These are phyloP conservation scores for Pseudozyma sp. DNA, from an alignment of 1,284 basidiomycete species.

Conservation along the genomic window DNA sequence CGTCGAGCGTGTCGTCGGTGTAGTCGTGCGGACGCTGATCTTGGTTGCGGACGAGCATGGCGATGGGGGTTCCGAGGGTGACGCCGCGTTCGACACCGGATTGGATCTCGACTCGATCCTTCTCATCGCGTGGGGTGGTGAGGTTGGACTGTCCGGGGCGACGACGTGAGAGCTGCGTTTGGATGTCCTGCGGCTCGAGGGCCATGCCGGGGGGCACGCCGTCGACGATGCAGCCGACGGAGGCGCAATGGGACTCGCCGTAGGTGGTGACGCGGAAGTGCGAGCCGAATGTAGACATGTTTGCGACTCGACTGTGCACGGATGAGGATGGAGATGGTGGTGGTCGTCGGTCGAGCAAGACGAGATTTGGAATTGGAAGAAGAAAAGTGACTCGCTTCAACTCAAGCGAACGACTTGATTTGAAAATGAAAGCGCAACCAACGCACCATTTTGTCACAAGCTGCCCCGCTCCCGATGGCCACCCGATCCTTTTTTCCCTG, in stretches of 20 bases:
- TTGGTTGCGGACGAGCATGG: slow-evolving; percentile 94
- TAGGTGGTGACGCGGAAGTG: slow-evolving; percentile 95
- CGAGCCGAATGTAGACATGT: slow-evolving; percentile 92
- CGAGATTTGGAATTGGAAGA: slow-evolving; percentile 1
- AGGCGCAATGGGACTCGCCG: slow-evolving; percentile 96
- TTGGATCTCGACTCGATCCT: slow-evolving; percentile 92
- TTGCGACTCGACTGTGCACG: slow-evolving; percentile 3
- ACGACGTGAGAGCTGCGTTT: slow-evolving; percentile 88
- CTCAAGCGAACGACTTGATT: no score
- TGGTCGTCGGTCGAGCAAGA: background rate
- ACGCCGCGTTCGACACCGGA: slow-evolving; percentile 93
- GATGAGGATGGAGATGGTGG: background rate
- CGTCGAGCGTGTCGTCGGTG: slow-evolving; percentile 85
- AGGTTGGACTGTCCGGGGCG: slow-evolving; percentile 96
- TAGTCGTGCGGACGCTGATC: slow-evolving; percentile 99
- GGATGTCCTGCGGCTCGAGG: slow-evolving; percentile 85
- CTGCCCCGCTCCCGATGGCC: no score
- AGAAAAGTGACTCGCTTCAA: slow-evolving; percentile 8
- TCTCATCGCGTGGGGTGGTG: slow-evolving; percentile 93
- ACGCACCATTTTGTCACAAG: no score
- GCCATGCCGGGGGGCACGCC: slow-evolving; percentile 92
- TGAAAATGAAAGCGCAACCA: no score
- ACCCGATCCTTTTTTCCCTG: no score
- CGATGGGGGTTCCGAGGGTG: slow-evolving; percentile 96
- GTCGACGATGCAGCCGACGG: slow-evolving; percentile 96